Evolutionary conservation across 2,329 filamentous ascomycete species (phyloP), one percentile per base, ranked within the genome.

Genomic region (Didymella exigua): DNA sequence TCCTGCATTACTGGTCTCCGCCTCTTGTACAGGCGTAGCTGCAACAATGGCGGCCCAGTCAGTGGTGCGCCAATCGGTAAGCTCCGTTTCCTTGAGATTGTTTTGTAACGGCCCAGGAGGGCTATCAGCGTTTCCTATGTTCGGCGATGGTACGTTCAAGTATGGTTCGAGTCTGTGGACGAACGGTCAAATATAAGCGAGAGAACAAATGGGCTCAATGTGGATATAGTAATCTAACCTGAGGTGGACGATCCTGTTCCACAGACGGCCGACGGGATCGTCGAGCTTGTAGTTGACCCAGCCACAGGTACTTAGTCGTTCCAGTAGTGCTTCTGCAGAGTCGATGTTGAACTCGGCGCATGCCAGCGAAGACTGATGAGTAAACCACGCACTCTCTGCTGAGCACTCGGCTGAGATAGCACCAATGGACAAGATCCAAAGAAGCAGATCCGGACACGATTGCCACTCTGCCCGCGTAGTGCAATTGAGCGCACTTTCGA

Each of bases 231-330:
- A 56, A 49, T 72, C 71, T 73, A 66, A 75, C 71, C 72, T 74
- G 66, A 69, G 54, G 61, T 67, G 52, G 54, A 68, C 49, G 3
- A 74, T 72, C 26, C 57, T 61, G 27, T 63, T 61, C 71, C 71
- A 75, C 19, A 75, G 53, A 34, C 61, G 44, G 36, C 57, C 50
- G 27, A 70, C 71, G 49, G 69, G 70, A 45, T 65, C 55, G 40
- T 72, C 68, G 16, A 75, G 67, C 58, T 74, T 73, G 61, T 69
- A 74, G 55, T 65, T 68, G 49, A 75, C 72, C 73, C 73, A 75
- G 44, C 72, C 71, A 48, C 70, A 75, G 21, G 68, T 42, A 33
- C 69, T 67, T n/a, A 75, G 56, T 33, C 68, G 63, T 41, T 50
- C 59, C 23, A 75, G 67, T 1, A 74, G 55, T 10, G 54, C 47